Base-by-base conservation (phyloP, 768 basidiomycete genomes). In the Nidularia pulvinata region DNA sequence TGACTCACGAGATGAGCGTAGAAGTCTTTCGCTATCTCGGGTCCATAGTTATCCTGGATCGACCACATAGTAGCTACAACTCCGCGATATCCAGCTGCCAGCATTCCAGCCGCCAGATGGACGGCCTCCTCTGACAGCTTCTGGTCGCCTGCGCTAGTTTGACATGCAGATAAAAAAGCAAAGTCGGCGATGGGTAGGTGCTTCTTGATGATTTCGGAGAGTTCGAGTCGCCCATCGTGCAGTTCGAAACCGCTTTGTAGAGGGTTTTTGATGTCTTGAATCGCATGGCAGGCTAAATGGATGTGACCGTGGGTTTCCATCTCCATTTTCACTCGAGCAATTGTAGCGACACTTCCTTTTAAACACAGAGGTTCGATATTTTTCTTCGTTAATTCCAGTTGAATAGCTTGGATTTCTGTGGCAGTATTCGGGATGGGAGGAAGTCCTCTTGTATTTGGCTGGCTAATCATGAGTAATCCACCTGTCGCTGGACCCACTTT, bases 131-230 rank as follows among this genome's bases (percentile, higher is more conserved):
- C 67, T 0, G 67, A 52, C 5, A 70, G 55, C 34, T 48, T 55
- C 33, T 61, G 50, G n/a, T 64, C 63, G 0, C 72, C 69, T 13
- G 56, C 59, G 1, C 71, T 66, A 5, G 71, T 77, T 46, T 76
- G 64, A 49, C 77, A 77, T 0, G 77, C 75, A 0, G 76, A 75
- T 1, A 78, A 59, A 57, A 73, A 69, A 0, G 74, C 77, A 33
- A 76, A 56, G 30, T 66, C 61, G 9, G 59, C 53, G 16, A 54
- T 44, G 2, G 43, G 11, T 3, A 63, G 36, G 22, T 46, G 37
- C 25, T 49, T 30, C 19, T 46, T 22, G 5, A 62, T 54, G 3
- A 62, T 60, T 6, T 37, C 33, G 0, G 33, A 36, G 1, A 62
- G 19, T 50, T 58, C 57, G 16, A 65, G 54, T 22, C 45, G 42